Evolutionary conservation across 805 yeast species (phyloP).

Genomic region (Saccharomycopsis malanga): DNA sequence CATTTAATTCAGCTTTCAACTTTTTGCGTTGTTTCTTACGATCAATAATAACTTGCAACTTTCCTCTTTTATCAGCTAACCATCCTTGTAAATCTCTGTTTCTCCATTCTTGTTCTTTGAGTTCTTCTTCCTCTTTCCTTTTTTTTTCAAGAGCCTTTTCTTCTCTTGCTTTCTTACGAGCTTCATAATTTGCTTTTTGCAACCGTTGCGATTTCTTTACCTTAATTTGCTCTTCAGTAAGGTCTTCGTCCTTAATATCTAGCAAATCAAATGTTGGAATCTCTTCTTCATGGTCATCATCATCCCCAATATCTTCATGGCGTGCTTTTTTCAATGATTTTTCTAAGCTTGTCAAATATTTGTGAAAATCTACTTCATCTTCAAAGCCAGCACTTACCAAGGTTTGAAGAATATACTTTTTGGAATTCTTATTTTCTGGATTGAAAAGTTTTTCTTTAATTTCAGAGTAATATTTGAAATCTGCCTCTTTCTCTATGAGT

Average conservation of each 20-base stretch:
- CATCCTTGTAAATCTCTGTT: slow-evolving; percentile 66
- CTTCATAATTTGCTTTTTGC: slow-evolving; percentile 81
- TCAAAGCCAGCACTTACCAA: slow-evolving; percentile 72
- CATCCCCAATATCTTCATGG: slow-evolving; percentile 57
- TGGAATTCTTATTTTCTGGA: slow-evolving; percentile 34
- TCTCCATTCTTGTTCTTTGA: slow-evolving; percentile 73
- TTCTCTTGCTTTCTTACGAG: slow-evolving; percentile 72
- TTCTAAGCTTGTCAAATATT: slow-evolving; percentile 58
- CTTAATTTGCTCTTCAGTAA: slow-evolving; percentile 70
- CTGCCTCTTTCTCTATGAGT: slow-evolving; percentile 71
- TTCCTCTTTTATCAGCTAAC: slow-evolving; percentile 63
- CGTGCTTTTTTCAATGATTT: slow-evolving; percentile 62
- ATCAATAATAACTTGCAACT: slow-evolving; percentile 52
- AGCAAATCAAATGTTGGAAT: slow-evolving; percentile 63
- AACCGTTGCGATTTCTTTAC: slow-evolving; percentile 83
- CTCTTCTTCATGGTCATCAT: slow-evolving; percentile 37
- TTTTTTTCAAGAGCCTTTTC: slow-evolving; percentile 65
- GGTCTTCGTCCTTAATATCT: slow-evolving; percentile 77
- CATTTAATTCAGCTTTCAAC: slow-evolving; percentile 69
- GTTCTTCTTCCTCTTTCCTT: slow-evolving; percentile 51
- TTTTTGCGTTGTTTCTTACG: slow-evolving; percentile 60
- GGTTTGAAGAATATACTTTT: slow-evolving; percentile 46
- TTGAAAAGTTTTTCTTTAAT: slow-evolving; percentile 43
- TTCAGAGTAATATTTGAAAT: slow-evolving; percentile 60
- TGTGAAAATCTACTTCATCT: slow-evolving; percentile 62